Evolutionary conservation across 352 stramenopile species (phyloP), one percentile per base, ranked within the genome.

Genomic region (Phytophthora agathidicida): DNA sequence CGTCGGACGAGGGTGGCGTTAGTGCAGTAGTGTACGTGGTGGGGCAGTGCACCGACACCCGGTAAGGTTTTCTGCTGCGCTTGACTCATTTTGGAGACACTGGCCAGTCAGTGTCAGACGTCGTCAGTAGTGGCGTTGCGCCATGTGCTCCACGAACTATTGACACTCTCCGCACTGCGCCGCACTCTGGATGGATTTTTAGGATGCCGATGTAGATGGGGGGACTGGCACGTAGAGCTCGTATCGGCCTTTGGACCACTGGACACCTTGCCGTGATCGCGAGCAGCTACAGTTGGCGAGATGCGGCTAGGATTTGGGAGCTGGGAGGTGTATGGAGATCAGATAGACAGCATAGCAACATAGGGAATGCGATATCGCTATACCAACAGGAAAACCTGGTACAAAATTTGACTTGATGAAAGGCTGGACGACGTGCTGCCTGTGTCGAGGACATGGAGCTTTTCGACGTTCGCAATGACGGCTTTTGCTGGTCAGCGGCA

Each of bases 141-240:
- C 28, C 5, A 27, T 38, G 23, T 60, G 13, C 46, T 30, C 60
- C 60, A 69, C 38, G 46, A 53, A 50, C n/a, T 4, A 17, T 17
- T 58, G 60, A 65, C 62, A 71, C 48, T 67, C 36, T 66, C 62
- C 48, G 56, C 62, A 61, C 46, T 35, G 24, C 24, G 13, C 32
- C 38, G 33, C 63, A 58, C 33, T 71, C 44, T 23, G 47, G 47
- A 11, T 61, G 62, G 19, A 56, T 53, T 73, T 62, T 47, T 38
- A 59, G 32, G 49, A 39, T 48, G 47, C 16, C 30, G 20, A 42
- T 42, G 20, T n/a, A 9, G 43, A 41, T 39, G 28, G n/a, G 36
- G 26, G 36, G 36, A 7, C 27, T 31, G 27, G n/a, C n/a, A n/a
- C n/a, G n/a, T n/a, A n/a, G n/a, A n/a, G n/a, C n/a, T n/a, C n/a